Conservation (phyloP, 129 eudicot genomes). For the Flaveria linearis region DNA sequence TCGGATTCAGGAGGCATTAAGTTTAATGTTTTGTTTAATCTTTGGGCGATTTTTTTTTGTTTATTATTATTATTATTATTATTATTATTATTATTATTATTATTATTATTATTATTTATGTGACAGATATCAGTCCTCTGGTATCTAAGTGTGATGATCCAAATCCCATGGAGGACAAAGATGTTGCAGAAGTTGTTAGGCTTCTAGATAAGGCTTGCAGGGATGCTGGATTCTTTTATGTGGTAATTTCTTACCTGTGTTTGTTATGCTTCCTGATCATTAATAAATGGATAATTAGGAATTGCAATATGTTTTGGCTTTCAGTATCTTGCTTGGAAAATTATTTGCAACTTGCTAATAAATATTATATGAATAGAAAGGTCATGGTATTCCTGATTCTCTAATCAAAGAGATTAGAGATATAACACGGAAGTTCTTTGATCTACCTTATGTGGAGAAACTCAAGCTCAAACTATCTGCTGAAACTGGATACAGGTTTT, state of each 20-base stretch:
- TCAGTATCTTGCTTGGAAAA: background rate
- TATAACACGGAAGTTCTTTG: conserved; percentile 57
- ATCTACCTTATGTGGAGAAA: conserved; percentile 78
- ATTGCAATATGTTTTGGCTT: background rate
- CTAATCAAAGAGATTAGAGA: conserved; percentile 67
- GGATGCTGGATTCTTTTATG: conserved; percentile 96
- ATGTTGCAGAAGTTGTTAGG: conserved; percentile 59
- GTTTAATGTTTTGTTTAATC: no score
- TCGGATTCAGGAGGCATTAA: no score
- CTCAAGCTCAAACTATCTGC: conserved; percentile 71
- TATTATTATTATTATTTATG: background rate
- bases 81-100: no score
- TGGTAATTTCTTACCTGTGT: conserved; percentile 41
- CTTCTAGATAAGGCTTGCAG: conserved; percentile 76
- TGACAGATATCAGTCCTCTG: conserved; percentile 68
- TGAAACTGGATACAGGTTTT: conserved; percentile 85
- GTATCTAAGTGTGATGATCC: conserved; percentile 85
- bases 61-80: no score
- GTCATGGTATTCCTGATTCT: conserved; percentile 85
- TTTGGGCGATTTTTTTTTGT: background rate
- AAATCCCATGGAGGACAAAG: conserved; percentile 46
- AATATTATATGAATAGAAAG: conserved; percentile 52
- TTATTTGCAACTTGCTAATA: conserved; percentile 25
- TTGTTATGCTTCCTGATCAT: background rate
- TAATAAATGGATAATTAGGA: background rate